A percentile compares a stretch with the other conserved stretches of the same genome.
These are phyloP conservation scores for Tolypocladium ophioglossoides DNA, from an alignment of 2,329 filamentous ascomycete genomes.

Conservation along the genomic window DNA sequence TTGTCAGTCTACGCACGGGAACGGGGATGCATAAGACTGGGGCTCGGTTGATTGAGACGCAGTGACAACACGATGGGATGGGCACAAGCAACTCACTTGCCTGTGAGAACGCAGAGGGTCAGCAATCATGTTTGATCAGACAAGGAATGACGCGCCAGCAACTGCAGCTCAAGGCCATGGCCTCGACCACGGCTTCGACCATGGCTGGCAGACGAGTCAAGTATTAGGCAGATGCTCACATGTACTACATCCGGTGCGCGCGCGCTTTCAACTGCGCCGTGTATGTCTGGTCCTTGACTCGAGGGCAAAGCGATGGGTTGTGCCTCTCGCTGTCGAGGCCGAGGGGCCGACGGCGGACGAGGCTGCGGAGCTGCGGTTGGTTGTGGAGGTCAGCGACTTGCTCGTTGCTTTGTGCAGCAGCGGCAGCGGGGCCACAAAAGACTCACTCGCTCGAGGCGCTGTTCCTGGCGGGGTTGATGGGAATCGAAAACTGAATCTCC, in stretches of 20 bases:
- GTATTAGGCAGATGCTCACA: conserved; percentile 16
- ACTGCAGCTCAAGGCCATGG: not conserved
- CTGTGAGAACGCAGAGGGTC: conserved; percentile 8
- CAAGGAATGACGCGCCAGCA: not conserved
- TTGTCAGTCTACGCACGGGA: not conserved
- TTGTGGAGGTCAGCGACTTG: not conserved
- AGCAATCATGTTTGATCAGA: not conserved
- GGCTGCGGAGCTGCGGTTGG: not conserved
- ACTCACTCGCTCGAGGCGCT: conserved; percentile 1
- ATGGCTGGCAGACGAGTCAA: not conserved
- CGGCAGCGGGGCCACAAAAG: not conserved
- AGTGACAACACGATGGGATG: not conserved
- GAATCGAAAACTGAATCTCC: conserved; percentile 28
- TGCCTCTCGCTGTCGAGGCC: conserved; percentile 10
- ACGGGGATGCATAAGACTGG: not conserved
- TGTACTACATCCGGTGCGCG: conserved; percentile 25
- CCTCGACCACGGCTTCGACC: too few species aligned
- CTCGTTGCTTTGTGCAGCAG: not conserved
- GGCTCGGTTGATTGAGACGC: not conserved
- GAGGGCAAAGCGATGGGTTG: conserved; percentile 26
- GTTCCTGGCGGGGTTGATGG: conserved; percentile 13
- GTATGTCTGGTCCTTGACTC: conserved; percentile 26
- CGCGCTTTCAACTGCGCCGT: conserved; percentile 25
- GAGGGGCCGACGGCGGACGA: conserved; percentile 1
- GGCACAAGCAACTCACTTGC: conserved; percentile 19